Base-by-base conservation (phyloP, 2,329 filamentous ascomycete species). In the Colletotrichum tofieldiae region DNA sequence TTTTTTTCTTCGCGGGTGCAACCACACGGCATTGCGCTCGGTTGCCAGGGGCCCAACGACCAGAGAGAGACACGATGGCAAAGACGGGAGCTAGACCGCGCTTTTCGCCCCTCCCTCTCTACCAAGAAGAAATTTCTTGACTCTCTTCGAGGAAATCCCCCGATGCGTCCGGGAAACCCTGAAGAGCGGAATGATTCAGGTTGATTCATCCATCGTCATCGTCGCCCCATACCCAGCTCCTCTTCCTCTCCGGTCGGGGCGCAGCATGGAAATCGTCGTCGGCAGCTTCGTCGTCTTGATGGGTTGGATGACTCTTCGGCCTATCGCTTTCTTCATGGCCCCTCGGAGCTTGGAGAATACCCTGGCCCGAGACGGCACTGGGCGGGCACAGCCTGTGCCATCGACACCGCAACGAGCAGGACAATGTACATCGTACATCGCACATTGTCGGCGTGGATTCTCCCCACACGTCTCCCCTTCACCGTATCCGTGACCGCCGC, bases 401-500 rank as follows among this genome's bases (percentile, higher is more conserved):
- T 47, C 23, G 47, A 65, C 58, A 49, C 47, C 47, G 45, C 23
- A 41, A 49, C 23, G 32, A 29, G 64, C 55, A 52, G 49, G 59
- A 29, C 47, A 32, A 62, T n/a, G 59, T 51, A 62, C 59, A 32
- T 32, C 29, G 29, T 32, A 32, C 29, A 32, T 32, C 29, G 29
- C 6, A 32, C 29, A 29, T 62, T 49, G 43, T 37, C 20, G 59
- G 37, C 26, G 18, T 59, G 56, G 39, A 23, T 60, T 35, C 26
- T 12, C 47, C 49, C 45, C 32, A 52, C n/a, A 23, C 18, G 35
- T 4, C 54, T 26, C 9, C 35, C 59, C 54, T 59, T 69, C 65
- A 72, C 69, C 65, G 65, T 69, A 64, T 68, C 69, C 65, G 60
- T 43, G 69, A 56, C 68, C 65, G 65, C 59, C 45, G 59, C 58